Evolutionary conservation across 805 yeast genomes (phyloP), one percentile per base, ranked within the genome.

Genomic region (Barnettozyma californica): DNA sequence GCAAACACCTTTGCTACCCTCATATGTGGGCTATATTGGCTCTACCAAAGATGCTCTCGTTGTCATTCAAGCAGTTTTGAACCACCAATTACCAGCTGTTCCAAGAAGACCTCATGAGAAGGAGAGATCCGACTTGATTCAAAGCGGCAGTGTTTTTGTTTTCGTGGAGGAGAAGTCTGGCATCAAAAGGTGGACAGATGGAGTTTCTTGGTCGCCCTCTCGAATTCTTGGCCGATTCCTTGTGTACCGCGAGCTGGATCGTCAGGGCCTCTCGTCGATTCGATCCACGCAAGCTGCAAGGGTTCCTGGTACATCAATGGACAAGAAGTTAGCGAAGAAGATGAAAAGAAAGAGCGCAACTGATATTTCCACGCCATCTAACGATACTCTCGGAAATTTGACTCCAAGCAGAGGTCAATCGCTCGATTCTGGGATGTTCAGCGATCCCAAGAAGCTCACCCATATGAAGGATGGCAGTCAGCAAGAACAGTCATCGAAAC

Each of bases 151-250:
- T 55, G 81, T 89, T 1, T 90, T 91, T 66, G 88, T 92, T 1
- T 90, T 91, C 60, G 78, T 84, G 43, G 96, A 91, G 65, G 88
- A 85, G 55, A 71, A 77, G 11, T 81, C 91, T 0, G 90, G 92
- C 3, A 90, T 91, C 51, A 87, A 86, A 62, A 74, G 98, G 50
- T 91, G 98, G 98, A 91, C 98, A 1, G 98, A 91, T 61, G 96
- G 97, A n/a, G 78, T 87, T 13, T 73, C 91, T 13, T 91, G 98
- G 98, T 81, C 91, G 2, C 96, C 97, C 0, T 84, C 95, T 2
- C 73, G 97, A 43, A 89, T 91, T 36, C 73, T 89, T 25, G 96
- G 96, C 6, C 74, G 94, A 50, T 91, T 91, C 58, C 69, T 91
- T 31, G 83, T 91, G 10, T 91, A 91, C 65, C 77, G 95, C 25